These are phyloP conservation scores for Paraglomus brasilianum DNA, from an alignment of 192 early-diverging fungal genomes.

Conservation along the genomic window DNA sequence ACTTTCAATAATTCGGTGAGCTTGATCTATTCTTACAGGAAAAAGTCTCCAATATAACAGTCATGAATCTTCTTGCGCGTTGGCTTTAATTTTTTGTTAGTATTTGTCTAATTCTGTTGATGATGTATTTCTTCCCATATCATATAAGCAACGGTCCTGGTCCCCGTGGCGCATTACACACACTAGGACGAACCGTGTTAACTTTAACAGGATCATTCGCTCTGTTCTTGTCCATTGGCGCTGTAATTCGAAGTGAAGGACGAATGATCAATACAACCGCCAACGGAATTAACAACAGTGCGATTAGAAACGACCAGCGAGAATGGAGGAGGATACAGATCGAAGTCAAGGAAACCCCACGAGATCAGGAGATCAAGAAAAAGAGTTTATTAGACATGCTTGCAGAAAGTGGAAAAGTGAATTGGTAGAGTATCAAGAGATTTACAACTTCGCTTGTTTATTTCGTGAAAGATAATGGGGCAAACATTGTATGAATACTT, in stretches of 20 bases:
- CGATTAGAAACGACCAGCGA: too few relatives aligned
- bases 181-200: slow-evolving; percentile 71
- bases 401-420: too few relatives aligned
- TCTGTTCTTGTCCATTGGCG: slow-evolving; percentile 71
- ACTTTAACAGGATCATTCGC: slow-evolving; percentile 79
- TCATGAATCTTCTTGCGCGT: background rate
- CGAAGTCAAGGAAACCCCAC: too few relatives aligned
- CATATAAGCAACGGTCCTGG: slow-evolving; percentile 65
- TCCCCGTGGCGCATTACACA: slow-evolving; percentile 64
- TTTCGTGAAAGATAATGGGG: too few relatives aligned
- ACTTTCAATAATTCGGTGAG: slow-evolving; percentile 48
- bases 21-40: background rate
- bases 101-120: background rate
- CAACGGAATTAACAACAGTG: too few relatives aligned
- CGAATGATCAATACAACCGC: slow-evolving; percentile 19
- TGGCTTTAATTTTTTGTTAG: slow-evolving; percentile 9
- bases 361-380: too few relatives aligned
- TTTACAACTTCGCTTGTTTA: too few relatives aligned
- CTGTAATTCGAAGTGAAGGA: slow-evolving; percentile 54
- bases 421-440: too few relatives aligned
- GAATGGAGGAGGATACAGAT: too few relatives aligned
- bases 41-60: background rate
- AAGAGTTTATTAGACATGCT: too few relatives aligned
- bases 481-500: too few relatives aligned
- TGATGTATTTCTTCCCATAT: too few relatives aligned